Conservation (phyloP, 257 asterid species). For the Paulownia fortunei region DNA sequence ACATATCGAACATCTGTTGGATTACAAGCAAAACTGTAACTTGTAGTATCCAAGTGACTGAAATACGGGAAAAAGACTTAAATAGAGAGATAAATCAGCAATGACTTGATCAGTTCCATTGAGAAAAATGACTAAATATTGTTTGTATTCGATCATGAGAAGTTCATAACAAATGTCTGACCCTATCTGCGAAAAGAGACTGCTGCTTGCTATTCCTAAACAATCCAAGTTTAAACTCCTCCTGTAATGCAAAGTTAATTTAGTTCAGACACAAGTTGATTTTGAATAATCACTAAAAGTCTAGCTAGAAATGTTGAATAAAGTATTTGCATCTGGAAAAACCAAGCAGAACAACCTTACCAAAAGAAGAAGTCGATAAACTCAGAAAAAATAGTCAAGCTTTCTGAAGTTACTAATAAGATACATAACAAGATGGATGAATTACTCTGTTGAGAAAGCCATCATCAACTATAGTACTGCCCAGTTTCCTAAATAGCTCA, state of each 20-base stretch:
- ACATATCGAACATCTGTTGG: constrained; percentile 42
- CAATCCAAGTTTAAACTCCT: constrained; percentile 64
- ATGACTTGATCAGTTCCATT: no score
- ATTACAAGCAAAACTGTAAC: not conserved
- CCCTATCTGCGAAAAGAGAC: constrained; percentile 58
- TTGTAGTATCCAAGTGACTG: not conserved
- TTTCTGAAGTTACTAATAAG: not conserved
- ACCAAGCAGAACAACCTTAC: no score
- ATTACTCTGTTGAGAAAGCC: constrained; percentile 55
- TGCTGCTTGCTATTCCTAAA: constrained; percentile 46
- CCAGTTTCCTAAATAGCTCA: constrained; percentile 54
- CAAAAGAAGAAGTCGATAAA: no score
- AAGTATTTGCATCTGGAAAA: no score
- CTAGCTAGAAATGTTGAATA: no score
- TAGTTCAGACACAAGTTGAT: not conserved
- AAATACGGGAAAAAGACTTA: not conserved
- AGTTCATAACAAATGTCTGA: constrained; percentile 4
- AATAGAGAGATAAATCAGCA: not conserved
- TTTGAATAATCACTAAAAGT: not conserved
- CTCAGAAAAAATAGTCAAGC: no score
- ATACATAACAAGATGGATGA: not conserved
- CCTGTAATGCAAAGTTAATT: constrained; percentile 30
- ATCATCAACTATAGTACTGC: constrained; percentile 56
- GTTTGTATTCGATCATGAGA: not conserved
- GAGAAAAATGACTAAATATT: not conserved